Base-by-base conservation (phyloP, 768 basidiomycete species). In the Tulasnella sp. region DNA sequence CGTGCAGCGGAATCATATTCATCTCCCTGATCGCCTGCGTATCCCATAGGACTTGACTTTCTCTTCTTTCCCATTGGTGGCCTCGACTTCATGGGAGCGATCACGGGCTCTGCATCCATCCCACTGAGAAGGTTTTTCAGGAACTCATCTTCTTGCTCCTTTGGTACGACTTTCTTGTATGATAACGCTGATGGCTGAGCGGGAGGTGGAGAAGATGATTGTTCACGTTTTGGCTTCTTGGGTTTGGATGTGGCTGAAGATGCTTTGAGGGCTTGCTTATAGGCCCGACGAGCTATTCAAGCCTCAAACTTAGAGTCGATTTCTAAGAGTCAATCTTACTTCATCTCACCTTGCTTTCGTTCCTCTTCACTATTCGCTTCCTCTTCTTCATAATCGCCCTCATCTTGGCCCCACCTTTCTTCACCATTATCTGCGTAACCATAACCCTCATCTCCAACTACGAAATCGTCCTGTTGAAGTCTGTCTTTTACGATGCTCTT, bases 341-440 rank as follows among this genome's bases (percentile, higher is more conserved):
- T 68, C 5, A 78, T 79, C 35, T 75, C 75, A 50, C 63, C 46
- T 77, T 78, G 20, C 7, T 68, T 69, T 12, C 79, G 75, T 5
- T 73, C 72, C 25, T 73, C 74, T n/a, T 75, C 72, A 46, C 62
- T 65, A 25, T 73, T 70, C 7, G 69, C 75, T 12, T 65, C 64
- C 42, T 58, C 62, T 22, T 58, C 55, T 10, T 58, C 57, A 32
- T 56, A 42, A 24, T 53, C 60, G 9, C 54, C 59, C 9, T 43
- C 48, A 25, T 39, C 27, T 24, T 72, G 74, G 28, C 74, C 76
- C 82, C 88, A 96, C 60, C 93, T 91, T 53, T 98, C 95, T 79
- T 90, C 81, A 4, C 95, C 95, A 61, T 95, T 88, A 68, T 99
- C 95, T 63, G 83, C 80, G 60, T 99, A 98, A 4, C 89, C 95